phyloP scores from a whole-genome alignment of 495 filamentous ascomycete species.

The Penicilliopsis zonata region DNA sequence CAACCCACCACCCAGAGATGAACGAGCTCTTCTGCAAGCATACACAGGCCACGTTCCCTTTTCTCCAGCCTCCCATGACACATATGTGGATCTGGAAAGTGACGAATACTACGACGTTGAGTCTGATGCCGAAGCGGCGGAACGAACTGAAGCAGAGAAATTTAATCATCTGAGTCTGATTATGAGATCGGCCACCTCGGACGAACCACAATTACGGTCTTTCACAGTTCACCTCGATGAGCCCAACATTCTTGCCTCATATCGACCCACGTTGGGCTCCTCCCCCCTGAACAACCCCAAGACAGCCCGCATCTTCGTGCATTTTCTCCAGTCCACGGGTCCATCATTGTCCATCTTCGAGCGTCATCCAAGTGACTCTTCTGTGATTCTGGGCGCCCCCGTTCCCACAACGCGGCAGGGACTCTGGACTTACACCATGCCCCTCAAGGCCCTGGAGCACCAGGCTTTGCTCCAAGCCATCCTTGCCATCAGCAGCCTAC shows the following conservation, averaged over 20 bases:
- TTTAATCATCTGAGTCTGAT: conserved; percentile 33
- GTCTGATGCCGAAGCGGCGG: conserved; percentile 55
- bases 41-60: no score
- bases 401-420: conserved; percentile 61
- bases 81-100: conserved; percentile 36
- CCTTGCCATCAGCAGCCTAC: conserved; percentile 75
- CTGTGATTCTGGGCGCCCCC: conserved; percentile 53
- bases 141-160: conserved; percentile 43
- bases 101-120: conserved; percentile 52
- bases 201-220: conserved; percentile 40
- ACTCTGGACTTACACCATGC: conserved; percentile 81
- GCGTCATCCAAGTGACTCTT: conserved; percentile 66
- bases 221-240: conserved; percentile 57
- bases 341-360: conserved; percentile 84
- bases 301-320: conserved; percentile 78
- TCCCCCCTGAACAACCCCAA: conserved; percentile 74
- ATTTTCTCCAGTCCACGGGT: conserved; percentile 85
- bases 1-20: no score
- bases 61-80: conserved; percentile 8
- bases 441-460: conserved; percentile 71
- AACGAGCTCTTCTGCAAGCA: no score
- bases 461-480: conserved; percentile 84
- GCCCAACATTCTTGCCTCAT: conserved; percentile 63
- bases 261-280: conserved; percentile 59
- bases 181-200: conserved; percentile 36